These are phyloP conservation scores for Glycine latifolia DNA, from an alignment of 306 rosid species.

Conservation along the genomic window DNA sequence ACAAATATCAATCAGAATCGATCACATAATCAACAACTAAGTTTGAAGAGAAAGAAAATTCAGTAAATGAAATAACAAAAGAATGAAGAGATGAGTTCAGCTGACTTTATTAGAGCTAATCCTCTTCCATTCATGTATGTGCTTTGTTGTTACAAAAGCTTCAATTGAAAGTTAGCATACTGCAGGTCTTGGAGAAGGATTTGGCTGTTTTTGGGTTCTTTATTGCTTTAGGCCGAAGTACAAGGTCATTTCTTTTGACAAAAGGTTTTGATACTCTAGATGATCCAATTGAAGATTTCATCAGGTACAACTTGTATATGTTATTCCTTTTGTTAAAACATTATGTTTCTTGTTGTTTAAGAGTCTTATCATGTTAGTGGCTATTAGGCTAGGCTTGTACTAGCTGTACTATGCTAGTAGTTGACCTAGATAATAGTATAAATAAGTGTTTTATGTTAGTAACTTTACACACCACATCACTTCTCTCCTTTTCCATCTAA, in stretches of 20 bases:
- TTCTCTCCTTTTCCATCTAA: slow-evolving; percentile 20
- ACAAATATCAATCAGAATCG: background rate
- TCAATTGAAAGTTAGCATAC: slow-evolving; percentile 42
- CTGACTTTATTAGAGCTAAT: slow-evolving; percentile 27
- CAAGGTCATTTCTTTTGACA: slow-evolving; percentile 76
- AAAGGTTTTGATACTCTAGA: slow-evolving; percentile 76
- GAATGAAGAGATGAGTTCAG: slow-evolving; percentile 38
- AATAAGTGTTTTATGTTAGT: slow-evolving; percentile 24
- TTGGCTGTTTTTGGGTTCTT: slow-evolving; percentile 97
- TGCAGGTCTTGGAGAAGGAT: slow-evolving; percentile 97
- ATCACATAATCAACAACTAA: background rate
- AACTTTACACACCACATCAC: slow-evolving; percentile 3
- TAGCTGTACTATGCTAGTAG: slow-evolving; percentile 22
- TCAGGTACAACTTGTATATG: slow-evolving; percentile 67
- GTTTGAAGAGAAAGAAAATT: slow-evolving; percentile 20
- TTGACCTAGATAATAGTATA: slow-evolving; percentile 32
- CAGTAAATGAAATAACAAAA: slow-evolving; percentile 7
- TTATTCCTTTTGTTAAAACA: slow-evolving; percentile 28
- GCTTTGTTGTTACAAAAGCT: slow-evolving; percentile 37
- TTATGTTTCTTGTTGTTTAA: slow-evolving; percentile 33
- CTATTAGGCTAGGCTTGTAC: slow-evolving; percentile 12
- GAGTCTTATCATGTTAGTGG: slow-evolving; percentile 30
- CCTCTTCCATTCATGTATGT: slow-evolving; percentile 32
- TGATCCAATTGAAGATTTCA: slow-evolving; percentile 79
- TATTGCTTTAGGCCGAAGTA: slow-evolving; percentile 93